Evolutionary conservation across 208 protist species (phyloP).

Genomic region (Wallacemonas collosoma): DNA sequence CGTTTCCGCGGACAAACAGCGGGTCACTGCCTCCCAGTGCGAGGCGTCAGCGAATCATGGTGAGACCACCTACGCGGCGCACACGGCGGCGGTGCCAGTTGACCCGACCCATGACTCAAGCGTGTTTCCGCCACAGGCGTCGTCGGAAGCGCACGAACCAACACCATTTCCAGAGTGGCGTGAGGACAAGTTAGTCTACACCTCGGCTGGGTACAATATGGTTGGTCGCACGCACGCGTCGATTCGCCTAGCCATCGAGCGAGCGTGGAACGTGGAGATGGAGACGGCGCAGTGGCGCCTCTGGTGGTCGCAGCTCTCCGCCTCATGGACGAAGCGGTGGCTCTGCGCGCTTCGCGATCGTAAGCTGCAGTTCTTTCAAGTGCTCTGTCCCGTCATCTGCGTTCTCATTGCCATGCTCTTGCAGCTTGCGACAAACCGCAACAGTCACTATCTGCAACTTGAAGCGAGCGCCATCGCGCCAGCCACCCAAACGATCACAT

Average conservation of each 20-base stretch:
- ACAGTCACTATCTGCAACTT: conserved; percentile 23
- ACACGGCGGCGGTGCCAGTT: neutral
- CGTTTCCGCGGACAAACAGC: neutral
- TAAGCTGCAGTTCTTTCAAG: conserved; percentile 64
- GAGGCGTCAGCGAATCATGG: neutral
- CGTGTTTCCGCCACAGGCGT: no score
- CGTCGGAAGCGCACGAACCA: neutral
- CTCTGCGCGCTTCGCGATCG: conserved; percentile 61
- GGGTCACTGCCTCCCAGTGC: neutral
- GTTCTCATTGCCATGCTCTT: conserved; percentile 70
- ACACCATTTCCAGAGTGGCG: conserved; percentile 5
- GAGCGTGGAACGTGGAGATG: conserved; percentile 10
- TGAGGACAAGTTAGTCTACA: neutral
- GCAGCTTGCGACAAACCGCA: conserved; percentile 30
- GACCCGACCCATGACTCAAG: neutral
- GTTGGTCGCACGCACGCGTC: conserved; percentile 8
- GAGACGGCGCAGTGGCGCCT: conserved; percentile 4
- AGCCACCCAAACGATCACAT: conserved; percentile 22
- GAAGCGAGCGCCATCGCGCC: conserved; percentile 22
- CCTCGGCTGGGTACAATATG: neutral
- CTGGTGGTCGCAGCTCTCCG: conserved; percentile 38
- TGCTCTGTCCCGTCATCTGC: conserved; percentile 64
- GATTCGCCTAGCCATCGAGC: conserved; percentile 10
- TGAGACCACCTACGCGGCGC: neutral
- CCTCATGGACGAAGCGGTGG: conserved; percentile 66